These are phyloP conservation scores for Cardamine chenopodiifolia DNA, from an alignment of 345 rosid species.

Conservation along the genomic window DNA sequence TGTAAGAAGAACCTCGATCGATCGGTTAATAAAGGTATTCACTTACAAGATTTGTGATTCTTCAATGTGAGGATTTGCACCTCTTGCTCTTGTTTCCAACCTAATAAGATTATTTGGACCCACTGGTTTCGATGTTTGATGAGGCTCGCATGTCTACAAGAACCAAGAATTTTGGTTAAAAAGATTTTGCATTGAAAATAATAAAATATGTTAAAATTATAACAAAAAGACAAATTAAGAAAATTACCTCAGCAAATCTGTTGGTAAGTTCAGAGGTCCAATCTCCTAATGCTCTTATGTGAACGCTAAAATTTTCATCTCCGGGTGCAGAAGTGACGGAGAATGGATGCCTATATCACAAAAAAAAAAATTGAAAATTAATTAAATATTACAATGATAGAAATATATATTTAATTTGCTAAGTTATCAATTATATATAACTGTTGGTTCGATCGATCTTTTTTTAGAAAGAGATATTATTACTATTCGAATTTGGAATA, in stretches of 20 bases:
- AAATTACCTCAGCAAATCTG: conserved; percentile 60
- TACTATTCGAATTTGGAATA: conserved; percentile 83
- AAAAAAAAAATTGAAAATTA: not conserved
- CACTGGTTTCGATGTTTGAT: conserved; percentile 39
- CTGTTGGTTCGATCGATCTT: not conserved
- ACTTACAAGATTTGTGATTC: conserved; percentile 58
- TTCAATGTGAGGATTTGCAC: conserved; percentile 42
- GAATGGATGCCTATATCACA: conserved; percentile 78
- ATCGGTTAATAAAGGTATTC: not conserved
- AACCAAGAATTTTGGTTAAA: conserved; percentile 1
- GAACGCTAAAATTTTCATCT: conserved; percentile 83
- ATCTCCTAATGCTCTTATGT: conserved; percentile 88
- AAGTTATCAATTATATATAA: not conserved
- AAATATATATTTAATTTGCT: not conserved
- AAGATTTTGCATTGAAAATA: not conserved
- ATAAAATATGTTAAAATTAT: not conserved
- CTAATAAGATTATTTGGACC: conserved; percentile 55
- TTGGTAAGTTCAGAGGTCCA: conserved; percentile 81
- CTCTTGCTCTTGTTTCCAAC: conserved; percentile 63
- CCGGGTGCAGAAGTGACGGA: conserved; percentile 92
- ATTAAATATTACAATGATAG: not conserved
- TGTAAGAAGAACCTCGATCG: not conserved
- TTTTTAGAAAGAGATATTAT: not conserved
- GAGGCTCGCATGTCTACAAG: conserved; percentile 69
- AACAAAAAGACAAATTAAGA: not conserved